Base-by-base conservation (phyloP, 768 basidiomycete genomes). In the Mycena maculata region DNA sequence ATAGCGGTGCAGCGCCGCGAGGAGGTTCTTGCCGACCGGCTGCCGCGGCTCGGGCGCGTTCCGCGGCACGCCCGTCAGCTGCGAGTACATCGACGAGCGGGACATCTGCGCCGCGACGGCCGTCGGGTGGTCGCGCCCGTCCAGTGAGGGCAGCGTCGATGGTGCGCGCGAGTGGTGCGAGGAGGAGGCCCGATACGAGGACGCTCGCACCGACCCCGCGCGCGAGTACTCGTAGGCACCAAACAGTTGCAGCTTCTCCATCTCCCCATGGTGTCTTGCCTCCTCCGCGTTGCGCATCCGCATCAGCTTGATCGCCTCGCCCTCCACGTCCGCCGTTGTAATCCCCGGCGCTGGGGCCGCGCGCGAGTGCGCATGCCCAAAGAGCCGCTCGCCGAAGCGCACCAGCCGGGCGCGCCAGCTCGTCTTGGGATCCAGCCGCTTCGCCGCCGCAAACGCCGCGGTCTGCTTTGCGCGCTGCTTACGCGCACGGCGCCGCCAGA, bases 21-120 rank as follows among this genome's bases (percentile, higher is more conserved):
- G 52, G 8, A 65, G 60, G 55, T 76, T 76, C 64, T 81, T 80
- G 78, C 84, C 85, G 69, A 92, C 83, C 22, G 92, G 91, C 76
- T 90, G 86, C n/a, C 92, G 85, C n/a, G 91, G 87, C 72, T 92
- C 90, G 8, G 92, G 89, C 44, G 82, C 85, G 28, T 80, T 81
- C 33, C 86, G 84, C 67, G 87, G 87, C 38, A 82, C 73, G 22
- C 92, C 92, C 12, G 91, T 94, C 53, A 88, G 74, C 75, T 91
- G 86, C 62, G 91, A 88, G 76, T 90, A 94, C 41, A 94, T 73
- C 47, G 88, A 90, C 77, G 78, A 28, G 87, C 87, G 59, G 74
- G 77, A 75, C 49, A 70, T 70, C 64, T 76, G 73, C 62, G 55
- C 70, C 65, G 63, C 69, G 63, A 73, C 75, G 60, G 75, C 45